Evolutionary conservation across 768 basidiomycete genomes (phyloP).

Genomic region (Phylloporus sp.): DNA sequence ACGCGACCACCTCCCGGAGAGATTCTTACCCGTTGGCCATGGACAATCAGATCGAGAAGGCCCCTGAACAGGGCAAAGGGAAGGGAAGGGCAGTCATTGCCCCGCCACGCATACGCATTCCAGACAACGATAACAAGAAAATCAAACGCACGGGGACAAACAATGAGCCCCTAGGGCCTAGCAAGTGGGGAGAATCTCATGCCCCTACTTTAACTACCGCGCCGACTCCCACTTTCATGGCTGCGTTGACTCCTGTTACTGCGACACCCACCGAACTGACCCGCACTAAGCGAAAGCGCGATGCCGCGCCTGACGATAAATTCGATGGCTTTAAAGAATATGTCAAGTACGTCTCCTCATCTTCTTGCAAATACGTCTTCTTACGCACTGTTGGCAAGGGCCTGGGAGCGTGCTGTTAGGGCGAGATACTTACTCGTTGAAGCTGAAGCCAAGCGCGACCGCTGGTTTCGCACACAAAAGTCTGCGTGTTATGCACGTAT

Average conservation of each 20-base stretch:
- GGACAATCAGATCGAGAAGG: slow-evolving; percentile 4
- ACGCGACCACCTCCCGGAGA: slow-evolving; percentile 1
- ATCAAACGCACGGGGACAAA: slow-evolving; percentile 24
- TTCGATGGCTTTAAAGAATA: slow-evolving; percentile 27
- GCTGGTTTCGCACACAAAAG: slow-evolving; percentile 31
- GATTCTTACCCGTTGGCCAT: slow-evolving; percentile 8
- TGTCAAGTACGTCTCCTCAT: slow-evolving; percentile 23
- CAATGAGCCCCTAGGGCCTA: slow-evolving; percentile 12
- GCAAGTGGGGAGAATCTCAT: slow-evolving; percentile 14
- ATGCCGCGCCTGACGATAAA: slow-evolving; percentile 18
- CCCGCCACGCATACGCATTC: slow-evolving; percentile 26
- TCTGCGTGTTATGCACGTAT: slow-evolving; percentile 27
- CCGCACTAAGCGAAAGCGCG: slow-evolving; percentile 27
- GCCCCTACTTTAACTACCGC: background rate
- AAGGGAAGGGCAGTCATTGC: slow-evolving; percentile 12
- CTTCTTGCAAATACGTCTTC: background rate
- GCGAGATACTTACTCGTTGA: slow-evolving; percentile 23
- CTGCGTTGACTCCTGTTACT: slow-evolving; percentile 12
- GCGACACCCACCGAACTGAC: slow-evolving; percentile 16
- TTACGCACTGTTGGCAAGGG: slow-evolving; percentile 13
- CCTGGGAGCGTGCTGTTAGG: slow-evolving; percentile 30
- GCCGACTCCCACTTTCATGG: slow-evolving; percentile 7
- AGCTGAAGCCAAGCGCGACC: slow-evolving; percentile 27
- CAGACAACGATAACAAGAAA: slow-evolving; percentile 12
- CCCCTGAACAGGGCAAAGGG: slow-evolving; percentile 1